These are phyloP conservation scores for Rhynchospora breviuscula DNA, from an alignment of 176 grass and related monocot species.

Conservation along the genomic window DNA sequence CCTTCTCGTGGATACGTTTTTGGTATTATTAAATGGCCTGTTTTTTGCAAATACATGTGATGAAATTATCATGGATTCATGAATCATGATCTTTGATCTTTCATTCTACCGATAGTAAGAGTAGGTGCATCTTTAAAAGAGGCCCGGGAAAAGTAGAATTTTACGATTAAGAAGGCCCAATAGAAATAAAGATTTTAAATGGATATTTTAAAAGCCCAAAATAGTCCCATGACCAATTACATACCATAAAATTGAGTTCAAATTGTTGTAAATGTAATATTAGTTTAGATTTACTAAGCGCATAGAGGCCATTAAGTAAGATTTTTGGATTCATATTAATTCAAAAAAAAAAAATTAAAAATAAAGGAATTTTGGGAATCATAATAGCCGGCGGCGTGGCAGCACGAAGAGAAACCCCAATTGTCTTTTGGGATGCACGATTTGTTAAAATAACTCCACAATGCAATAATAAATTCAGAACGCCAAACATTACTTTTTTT, in stretches of 20 bases:
- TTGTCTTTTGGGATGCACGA: background rate
- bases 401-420: conserved; percentile 3
- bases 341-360: background rate
- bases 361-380: background rate
- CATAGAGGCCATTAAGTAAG: background rate
- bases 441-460: background rate
- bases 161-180: background rate
- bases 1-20: no score
- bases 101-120: no score
- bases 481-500: background rate
- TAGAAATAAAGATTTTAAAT: background rate
- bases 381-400: background rate
- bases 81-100: no score
- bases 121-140: background rate
- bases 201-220: background rate
- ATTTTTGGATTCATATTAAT: background rate
- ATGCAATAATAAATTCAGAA: background rate
- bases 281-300: background rate
- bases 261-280: no score
- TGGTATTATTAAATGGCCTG: no score
- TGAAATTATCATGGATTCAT: no score
- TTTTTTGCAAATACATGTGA: no score
- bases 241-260: background rate
- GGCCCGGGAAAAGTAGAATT: background rate
- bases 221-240: background rate